phyloP scores from a whole-genome alignment of 176 grass and related monocot genomes.

The Carex cristatella region DNA sequence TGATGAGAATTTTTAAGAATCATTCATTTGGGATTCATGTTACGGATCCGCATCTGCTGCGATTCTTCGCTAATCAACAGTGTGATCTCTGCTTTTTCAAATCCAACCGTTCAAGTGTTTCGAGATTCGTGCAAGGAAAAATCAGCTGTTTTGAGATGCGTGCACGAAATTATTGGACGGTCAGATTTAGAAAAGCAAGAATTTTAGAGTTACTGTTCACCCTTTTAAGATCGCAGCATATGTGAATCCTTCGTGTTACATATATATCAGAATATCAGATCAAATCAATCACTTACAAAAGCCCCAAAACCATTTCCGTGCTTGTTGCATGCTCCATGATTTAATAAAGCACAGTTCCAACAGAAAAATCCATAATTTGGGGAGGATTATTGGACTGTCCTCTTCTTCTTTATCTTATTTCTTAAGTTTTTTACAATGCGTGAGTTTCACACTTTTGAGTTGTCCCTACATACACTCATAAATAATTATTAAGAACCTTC shows the following conservation, averaged over 20 bases:
- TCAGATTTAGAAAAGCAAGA: no score
- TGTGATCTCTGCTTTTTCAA: no score
- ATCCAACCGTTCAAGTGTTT: no score
- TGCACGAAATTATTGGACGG: no score
- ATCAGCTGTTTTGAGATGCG: no score
- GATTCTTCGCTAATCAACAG: no score
- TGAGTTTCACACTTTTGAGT: not conserved
- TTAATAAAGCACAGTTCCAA: not conserved
- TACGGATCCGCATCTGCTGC: not conserved
- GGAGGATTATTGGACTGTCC: not conserved
- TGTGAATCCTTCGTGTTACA: no score
- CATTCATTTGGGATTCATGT: not conserved
- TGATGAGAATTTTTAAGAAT: not conserved
- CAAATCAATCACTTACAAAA: not conserved
- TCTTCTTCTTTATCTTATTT: not conserved
- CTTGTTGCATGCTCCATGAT: not conserved
- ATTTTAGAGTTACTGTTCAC: no score
- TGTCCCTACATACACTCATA: not conserved
- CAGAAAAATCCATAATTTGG: not conserved
- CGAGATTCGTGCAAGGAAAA: no score
- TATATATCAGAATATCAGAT: not conserved
- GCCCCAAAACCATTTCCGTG: no score
- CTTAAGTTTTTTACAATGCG: not conserved
- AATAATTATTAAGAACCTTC: not conserved
- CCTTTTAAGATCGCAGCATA: no score